These are phyloP conservation scores for Alternaria panax DNA, from an alignment of 2,329 filamentous ascomycete species.

Conservation along the genomic window DNA sequence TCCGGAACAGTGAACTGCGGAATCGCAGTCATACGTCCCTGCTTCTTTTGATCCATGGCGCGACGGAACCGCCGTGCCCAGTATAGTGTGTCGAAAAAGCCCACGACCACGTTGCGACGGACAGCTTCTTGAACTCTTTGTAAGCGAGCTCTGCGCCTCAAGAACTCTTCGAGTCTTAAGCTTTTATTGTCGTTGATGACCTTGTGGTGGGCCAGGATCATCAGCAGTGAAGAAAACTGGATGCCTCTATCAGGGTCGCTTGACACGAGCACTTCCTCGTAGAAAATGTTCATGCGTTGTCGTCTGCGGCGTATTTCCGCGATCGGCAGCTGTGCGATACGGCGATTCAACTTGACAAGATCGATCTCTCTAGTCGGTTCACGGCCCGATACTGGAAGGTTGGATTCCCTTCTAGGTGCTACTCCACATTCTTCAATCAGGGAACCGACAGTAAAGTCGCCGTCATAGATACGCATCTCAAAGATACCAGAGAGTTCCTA, in stretches of 20 bases:
- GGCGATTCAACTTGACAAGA: slow-evolving; percentile 74
- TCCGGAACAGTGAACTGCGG: slow-evolving; percentile 86
- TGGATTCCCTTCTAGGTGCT: slow-evolving; percentile 59
- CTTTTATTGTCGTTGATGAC: slow-evolving; percentile 98
- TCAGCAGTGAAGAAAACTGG: slow-evolving; percentile 87
- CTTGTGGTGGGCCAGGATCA: slow-evolving; percentile 98
- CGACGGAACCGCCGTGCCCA: slow-evolving; percentile 85
- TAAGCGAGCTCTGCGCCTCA: slow-evolving; percentile 85
- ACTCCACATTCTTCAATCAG: slow-evolving; percentile 85
- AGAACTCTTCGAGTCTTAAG: slow-evolving; percentile 89
- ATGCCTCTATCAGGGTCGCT: slow-evolving; percentile 90
- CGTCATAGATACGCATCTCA: slow-evolving; percentile 94
- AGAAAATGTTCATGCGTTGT: slow-evolving; percentile 89
- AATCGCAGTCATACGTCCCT: slow-evolving; percentile 76
- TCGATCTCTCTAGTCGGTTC: slow-evolving; percentile 64
- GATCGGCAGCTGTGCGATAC: slow-evolving; percentile 77
- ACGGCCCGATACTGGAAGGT: slow-evolving; percentile 55
- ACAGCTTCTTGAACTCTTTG: slow-evolving; percentile 96
- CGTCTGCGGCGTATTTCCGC: slow-evolving; percentile 76
- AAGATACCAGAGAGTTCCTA: slow-evolving; percentile 91
- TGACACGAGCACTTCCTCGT: slow-evolving; percentile 93
- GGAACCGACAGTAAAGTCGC: slow-evolving; percentile 83
- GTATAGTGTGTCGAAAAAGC: slow-evolving; percentile 95
- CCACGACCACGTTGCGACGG: slow-evolving; percentile 84
- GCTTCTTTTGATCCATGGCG: slow-evolving; percentile 72